Conservation (phyloP, 768 basidiomycete genomes). For the Podaxis sp. region DNA sequence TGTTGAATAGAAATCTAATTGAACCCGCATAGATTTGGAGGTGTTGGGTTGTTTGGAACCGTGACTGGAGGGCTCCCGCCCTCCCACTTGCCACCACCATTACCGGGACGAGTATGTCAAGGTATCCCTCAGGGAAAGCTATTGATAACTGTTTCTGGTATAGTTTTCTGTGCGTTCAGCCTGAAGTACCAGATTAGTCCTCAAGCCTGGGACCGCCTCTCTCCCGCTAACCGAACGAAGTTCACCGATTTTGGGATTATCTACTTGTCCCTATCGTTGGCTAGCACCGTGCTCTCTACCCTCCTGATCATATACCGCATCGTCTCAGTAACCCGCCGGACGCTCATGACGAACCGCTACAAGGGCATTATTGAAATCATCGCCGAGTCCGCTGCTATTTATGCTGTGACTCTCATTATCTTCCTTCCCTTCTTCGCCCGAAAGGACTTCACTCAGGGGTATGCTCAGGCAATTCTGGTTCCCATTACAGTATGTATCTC, state of each 20-base stretch:
- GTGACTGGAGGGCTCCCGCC: conserved; percentile 1
- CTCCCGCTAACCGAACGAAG: conserved; percentile 1
- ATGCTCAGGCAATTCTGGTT: conserved; percentile 8
- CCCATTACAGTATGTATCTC: conserved; percentile 1
- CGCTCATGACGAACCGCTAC: neutral
- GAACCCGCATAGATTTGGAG: neutral
- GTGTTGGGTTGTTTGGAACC: conserved; percentile 8
- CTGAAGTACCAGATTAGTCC: conserved; percentile 4
- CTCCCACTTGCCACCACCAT: neutral
- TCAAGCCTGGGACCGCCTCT: neutral
- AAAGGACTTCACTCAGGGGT: conserved; percentile 10
- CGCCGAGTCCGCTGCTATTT: conserved; percentile 8
- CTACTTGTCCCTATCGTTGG: conserved; percentile 3
- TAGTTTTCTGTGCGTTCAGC: conserved; percentile 8
- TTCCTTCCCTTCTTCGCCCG: conserved; percentile 4
- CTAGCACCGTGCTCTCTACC: conserved; percentile 5
- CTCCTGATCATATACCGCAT: conserved; percentile 4
- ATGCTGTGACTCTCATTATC: conserved; percentile 3
- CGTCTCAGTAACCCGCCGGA: neutral
- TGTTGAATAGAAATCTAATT: neutral
- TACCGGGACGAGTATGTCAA: neutral
- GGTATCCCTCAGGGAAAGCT: too few species aligned
- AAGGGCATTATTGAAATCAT: conserved; percentile 5
- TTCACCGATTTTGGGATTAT: conserved; percentile 1
- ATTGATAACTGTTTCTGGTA: neutral